phyloP scores from a whole-genome alignment of 495 filamentous ascomycete genomes.

The Talaromyces thailandensis region DNA sequence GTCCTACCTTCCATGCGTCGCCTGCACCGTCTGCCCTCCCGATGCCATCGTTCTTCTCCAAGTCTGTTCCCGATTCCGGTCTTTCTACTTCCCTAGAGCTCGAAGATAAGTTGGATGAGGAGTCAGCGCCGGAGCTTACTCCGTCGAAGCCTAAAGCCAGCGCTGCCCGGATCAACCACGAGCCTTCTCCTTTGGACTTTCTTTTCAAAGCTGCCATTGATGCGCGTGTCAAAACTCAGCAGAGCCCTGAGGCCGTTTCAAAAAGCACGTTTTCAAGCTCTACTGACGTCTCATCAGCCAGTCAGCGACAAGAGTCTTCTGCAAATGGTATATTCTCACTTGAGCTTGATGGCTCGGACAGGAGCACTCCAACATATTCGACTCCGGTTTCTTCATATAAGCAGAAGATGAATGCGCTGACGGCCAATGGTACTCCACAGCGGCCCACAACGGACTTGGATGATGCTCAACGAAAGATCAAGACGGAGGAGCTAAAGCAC shows the following conservation, averaged over 20 bases:
- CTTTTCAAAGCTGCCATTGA: slow-evolving; percentile 81
- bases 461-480: slow-evolving; percentile 33
- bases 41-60: slow-evolving; percentile 86
- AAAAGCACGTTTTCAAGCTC: slow-evolving; percentile 22
- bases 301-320: slow-evolving; percentile 25
- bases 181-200: slow-evolving; percentile 76
- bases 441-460: slow-evolving; percentile 13
- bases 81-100: slow-evolving; percentile 27
- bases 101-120: slow-evolving; percentile 25
- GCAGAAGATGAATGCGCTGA: slow-evolving; percentile 53
- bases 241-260: slow-evolving; percentile 36
- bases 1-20: slow-evolving; percentile 91
- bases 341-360: slow-evolving; percentile 51
- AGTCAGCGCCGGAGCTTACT: slow-evolving; percentile 24
- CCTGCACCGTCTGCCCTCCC: slow-evolving; percentile 89
- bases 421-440: slow-evolving; percentile 21
- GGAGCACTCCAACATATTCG: slow-evolving; percentile 43
- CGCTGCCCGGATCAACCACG: slow-evolving; percentile 15
- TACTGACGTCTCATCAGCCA: slow-evolving; percentile 21
- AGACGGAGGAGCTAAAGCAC: slow-evolving; percentile 39
- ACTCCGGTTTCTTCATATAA: slow-evolving; percentile 60
- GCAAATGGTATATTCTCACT: slow-evolving; percentile 51
- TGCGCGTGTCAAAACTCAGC: slow-evolving; percentile 37
- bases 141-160: slow-evolving; percentile 31
- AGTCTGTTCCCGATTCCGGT: slow-evolving; percentile 55